Conservation (phyloP, 768 basidiomycete species). For the Xanthoconium stramineum region DNA sequence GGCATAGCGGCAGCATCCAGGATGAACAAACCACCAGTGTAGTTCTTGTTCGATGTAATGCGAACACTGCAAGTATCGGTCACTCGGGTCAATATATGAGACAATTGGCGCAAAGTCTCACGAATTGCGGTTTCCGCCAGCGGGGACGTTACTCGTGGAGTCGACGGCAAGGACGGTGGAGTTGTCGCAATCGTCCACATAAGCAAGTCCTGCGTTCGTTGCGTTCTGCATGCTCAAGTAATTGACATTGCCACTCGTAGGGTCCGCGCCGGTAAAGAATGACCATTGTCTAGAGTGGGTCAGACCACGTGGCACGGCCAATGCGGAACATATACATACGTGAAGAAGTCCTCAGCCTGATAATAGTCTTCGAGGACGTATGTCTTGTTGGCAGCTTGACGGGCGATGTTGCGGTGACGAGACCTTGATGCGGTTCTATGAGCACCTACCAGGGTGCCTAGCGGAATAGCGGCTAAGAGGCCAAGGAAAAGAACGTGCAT, state of each 20-base stretch:
- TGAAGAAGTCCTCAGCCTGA: slow-evolving; percentile 55
- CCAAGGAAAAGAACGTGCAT: slow-evolving; percentile 35
- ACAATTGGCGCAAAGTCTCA: slow-evolving; percentile 20
- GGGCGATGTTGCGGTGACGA: slow-evolving; percentile 28
- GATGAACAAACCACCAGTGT: slow-evolving; percentile 68
- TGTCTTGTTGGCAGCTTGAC: slow-evolving; percentile 22
- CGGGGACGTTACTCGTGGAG: slow-evolving; percentile 42
- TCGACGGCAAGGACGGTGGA: slow-evolving; percentile 65
- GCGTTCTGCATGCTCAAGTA: slow-evolving; percentile 52
- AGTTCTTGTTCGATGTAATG: slow-evolving; percentile 60
- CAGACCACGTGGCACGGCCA: neutral
- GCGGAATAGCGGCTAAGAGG: slow-evolving; percentile 30
- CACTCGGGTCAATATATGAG: neutral
- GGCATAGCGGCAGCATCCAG: slow-evolving; percentile 72
- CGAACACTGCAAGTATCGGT: slow-evolving; percentile 47
- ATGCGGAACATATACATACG: slow-evolving; percentile 37
- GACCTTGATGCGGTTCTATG: slow-evolving; percentile 24
- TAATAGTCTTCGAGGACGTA: slow-evolving; percentile 40
- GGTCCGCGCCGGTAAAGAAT: slow-evolving; percentile 62
- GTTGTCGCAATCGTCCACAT: slow-evolving; percentile 51
- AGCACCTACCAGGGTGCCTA: slow-evolving; percentile 38
- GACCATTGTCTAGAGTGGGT: slow-evolving; percentile 54
- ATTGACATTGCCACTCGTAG: slow-evolving; percentile 67
- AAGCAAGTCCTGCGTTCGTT: slow-evolving; percentile 51
- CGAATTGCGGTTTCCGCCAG: slow-evolving; percentile 56